Base-by-base conservation (phyloP, 192 early-diverging fungal species). In the Gonapodya prolifera region DNA sequence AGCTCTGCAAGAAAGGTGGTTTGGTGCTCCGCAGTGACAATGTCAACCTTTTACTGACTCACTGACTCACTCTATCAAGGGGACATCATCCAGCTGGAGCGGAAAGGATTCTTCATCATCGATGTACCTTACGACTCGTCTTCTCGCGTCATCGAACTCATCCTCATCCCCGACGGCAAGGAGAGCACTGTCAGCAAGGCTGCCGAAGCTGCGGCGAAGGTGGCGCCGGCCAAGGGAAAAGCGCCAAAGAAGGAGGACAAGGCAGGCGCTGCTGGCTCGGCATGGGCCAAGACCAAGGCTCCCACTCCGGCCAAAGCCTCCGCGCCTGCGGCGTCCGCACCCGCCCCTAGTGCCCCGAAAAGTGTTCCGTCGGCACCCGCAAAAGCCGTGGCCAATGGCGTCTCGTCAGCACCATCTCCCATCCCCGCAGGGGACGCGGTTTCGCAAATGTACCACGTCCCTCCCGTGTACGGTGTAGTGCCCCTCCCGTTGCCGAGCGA, bases 61-160 rank as follows among this genome's bases (percentile, higher is more conserved):
- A 61, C 45, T 32, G n/a, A n/a, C n/a, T n/a, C n/a, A n/a, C n/a
- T n/a, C n/a, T n/a, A n/a, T n/a, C n/a, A n/a, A 76, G 88, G 88
- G 33, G 91, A 96, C 69, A 94, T 95, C 77, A 93, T 99, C 70
- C 98, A 99, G 88, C 89, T 99, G 31, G 98, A 99, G 87, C 90
- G 98, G 75, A 90, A 89, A 79, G 98, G 98, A 1, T 99, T 93
- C 87, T 98, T 89, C 78, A 98, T 98, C 84, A 85, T 93, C 31
- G 98, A 99, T 82, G 79, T 86, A 81, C 77, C 81, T 0, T 86
- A 85, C 30, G 78, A 82, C 13, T 69, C 78, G 31, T 80, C 84
- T 2, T 83, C 86, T 17, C 77, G 80, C 1, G 87, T 89, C 2
- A 78, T 86, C 28, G 81, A 92, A 18, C 88, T 99, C 76, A 96